Conservation (phyloP, 2,329 filamentous ascomycete genomes). For the Colletotrichum lentis region DNA sequence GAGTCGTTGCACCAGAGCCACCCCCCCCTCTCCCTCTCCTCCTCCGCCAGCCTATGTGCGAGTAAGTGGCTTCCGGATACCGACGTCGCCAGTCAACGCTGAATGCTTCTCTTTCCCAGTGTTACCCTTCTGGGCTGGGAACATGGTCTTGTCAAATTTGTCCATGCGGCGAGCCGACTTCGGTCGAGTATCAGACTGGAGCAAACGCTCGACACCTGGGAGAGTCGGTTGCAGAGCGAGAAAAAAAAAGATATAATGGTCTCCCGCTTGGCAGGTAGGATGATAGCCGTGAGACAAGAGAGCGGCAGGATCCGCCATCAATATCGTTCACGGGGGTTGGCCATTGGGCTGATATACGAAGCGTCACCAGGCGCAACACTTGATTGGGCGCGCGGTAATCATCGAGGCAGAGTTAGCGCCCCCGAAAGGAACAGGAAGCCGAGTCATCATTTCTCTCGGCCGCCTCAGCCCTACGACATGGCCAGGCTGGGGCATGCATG, state of each 20-base stretch:
- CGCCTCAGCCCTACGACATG: slow-evolving; percentile 33
- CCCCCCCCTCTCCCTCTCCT: not conserved
- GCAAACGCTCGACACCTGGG: not conserved
- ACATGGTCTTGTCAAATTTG: not conserved
- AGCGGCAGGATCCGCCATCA: slow-evolving; percentile 26
- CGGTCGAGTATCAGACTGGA: not conserved
- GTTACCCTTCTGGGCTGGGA: not conserved
- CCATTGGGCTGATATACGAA: slow-evolving; percentile 34
- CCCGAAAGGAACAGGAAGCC: not conserved
- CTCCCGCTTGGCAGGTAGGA: slow-evolving; percentile 6
- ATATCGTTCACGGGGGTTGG: not conserved
- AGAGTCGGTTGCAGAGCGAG: not conserved
- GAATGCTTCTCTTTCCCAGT: not conserved
- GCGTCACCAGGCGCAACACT: not conserved
- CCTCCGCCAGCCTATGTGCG: not conserved
- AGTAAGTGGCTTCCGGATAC: not conserved
- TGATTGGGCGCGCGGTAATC: slow-evolving; percentile 21
- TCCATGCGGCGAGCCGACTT: not conserved
- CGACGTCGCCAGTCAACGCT: not conserved
- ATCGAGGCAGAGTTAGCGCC: slow-evolving; percentile 12
- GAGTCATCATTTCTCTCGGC: not conserved
- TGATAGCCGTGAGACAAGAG: slow-evolving; percentile 4
- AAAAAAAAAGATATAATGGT: not conserved
- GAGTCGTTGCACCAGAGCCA: not conserved
- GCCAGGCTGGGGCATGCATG: slow-evolving; percentile 14